These are phyloP conservation scores for Erodium texanum DNA, from an alignment of 441 rosid genomes.

Conservation along the genomic window DNA sequence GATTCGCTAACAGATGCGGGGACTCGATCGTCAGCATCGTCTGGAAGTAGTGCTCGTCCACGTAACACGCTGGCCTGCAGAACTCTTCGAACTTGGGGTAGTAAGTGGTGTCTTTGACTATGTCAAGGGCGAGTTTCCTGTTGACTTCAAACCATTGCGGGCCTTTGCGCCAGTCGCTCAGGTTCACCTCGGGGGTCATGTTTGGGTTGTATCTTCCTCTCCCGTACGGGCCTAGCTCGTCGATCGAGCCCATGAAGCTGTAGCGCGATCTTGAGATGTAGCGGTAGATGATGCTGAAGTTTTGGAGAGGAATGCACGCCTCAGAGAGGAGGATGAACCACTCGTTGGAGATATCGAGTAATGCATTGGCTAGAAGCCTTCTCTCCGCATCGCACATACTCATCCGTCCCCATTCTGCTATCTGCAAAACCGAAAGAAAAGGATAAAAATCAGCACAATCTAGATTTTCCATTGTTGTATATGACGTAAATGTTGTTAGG, in stretches of 20 bases:
- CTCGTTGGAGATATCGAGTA: conserved; percentile 84
- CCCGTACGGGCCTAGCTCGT: conserved; percentile 66
- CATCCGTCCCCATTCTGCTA: conserved; percentile 83
- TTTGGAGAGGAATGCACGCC: conserved; percentile 79
- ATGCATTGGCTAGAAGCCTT: conserved; percentile 77
- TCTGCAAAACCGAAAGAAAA: conserved; percentile 31
- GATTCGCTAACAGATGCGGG: conserved; percentile 56
- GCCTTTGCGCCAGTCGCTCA: conserved; percentile 86
- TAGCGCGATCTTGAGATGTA: conserved; percentile 54
- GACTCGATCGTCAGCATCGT: conserved; percentile 66
- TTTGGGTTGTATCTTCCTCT: conserved; percentile 59
- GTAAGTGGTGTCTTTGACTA: conserved; percentile 50
- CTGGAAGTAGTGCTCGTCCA: conserved; percentile 86
- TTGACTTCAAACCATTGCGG: conserved; percentile 88
- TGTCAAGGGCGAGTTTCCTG: conserved; percentile 50
- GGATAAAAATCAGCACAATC: too few relatives aligned
- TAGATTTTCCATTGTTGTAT: too few relatives aligned
- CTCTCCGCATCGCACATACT: conserved; percentile 94
- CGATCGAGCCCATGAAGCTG: conserved; percentile 80
- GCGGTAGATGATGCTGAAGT: conserved; percentile 46
- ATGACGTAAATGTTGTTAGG: too few relatives aligned
- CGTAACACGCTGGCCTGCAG: conserved; percentile 71
- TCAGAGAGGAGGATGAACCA: conserved; percentile 85
- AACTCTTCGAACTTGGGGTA: conserved; percentile 71
- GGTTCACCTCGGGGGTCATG: conserved; percentile 60